A percentile compares a stretch with the other conserved stretches of the same genome.
phyloP scores from a whole-genome alignment of 495 filamentous ascomycete genomes.

The Aspergillus heteromorphus region DNA sequence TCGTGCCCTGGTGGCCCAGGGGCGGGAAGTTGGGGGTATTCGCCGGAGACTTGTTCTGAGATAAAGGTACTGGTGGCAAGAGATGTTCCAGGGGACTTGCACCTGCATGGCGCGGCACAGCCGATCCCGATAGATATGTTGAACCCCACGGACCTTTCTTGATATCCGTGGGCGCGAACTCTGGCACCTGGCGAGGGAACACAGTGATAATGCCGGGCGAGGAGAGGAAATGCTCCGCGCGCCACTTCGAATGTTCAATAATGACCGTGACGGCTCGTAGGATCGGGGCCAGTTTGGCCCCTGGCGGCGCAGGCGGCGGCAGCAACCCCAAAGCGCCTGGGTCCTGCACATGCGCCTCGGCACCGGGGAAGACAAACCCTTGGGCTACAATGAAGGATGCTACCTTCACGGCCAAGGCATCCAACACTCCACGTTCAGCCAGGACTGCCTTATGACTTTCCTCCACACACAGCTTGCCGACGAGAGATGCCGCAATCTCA shows the following conservation, averaged over 20 bases:
- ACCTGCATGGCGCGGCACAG: constrained; percentile 35
- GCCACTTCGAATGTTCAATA: constrained; percentile 70
- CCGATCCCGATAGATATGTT: constrained; percentile 40
- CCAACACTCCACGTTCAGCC: constrained; percentile 67
- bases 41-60: constrained; percentile 26
- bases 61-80: constrained; percentile 45
- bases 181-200: constrained; percentile 52
- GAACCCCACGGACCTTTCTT: constrained; percentile 44
- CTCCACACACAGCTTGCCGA: constrained; percentile 62
- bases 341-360: constrained; percentile 33
- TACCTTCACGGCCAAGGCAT: constrained; percentile 71
- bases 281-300: constrained; percentile 59
- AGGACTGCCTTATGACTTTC: constrained; percentile 64
- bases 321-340: constrained; percentile 30
- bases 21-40: constrained; percentile 52
- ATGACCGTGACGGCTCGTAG: constrained; percentile 80
- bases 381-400: constrained; percentile 66
- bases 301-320: constrained; percentile 50
- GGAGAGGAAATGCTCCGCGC: constrained; percentile 70
- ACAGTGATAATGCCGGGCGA: constrained; percentile 70
- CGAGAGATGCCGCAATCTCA: constrained; percentile 59
- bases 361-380: constrained; percentile 58
- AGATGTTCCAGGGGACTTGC: constrained; percentile 55
- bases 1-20: constrained; percentile 38
- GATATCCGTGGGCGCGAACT: constrained; percentile 38